A percentile compares a stretch with the other conserved stretches of the same genome.
phyloP scores from a whole-genome alignment of 177 flowering plant species.

The Vitis hybrid region DNA sequence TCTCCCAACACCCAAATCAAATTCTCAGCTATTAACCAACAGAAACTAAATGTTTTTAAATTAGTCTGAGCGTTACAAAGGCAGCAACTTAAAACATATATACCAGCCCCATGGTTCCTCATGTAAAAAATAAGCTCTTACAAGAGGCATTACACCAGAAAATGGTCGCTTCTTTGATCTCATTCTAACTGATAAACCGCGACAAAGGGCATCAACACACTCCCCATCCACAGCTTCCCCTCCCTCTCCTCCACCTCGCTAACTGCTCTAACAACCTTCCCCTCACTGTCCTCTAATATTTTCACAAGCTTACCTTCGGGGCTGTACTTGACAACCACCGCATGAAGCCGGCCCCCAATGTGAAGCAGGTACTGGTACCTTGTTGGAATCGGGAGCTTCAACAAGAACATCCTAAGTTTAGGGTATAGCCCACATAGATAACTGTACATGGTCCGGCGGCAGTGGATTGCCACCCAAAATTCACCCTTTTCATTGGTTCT shows the following conservation, averaged over 20 bases:
- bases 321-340: constrained; percentile 54
- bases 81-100: too few relatives aligned
- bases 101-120: too few relatives aligned
- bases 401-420: constrained; percentile 44
- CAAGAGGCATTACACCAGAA: too few relatives aligned
- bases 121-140: too few relatives aligned
- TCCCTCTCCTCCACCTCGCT: constrained; percentile 86
- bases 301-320: constrained; percentile 71
- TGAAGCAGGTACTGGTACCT: constrained; percentile 50
- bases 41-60: too few relatives aligned
- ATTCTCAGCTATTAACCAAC: too few relatives aligned
- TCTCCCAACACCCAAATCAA: too few relatives aligned
- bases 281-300: constrained; percentile 74
- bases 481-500: constrained; percentile 82
- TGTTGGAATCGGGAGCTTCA: constrained; percentile 72
- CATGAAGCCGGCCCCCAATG: constrained; percentile 49
- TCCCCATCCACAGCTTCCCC: constrained; percentile 84
- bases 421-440: constrained; percentile 44
- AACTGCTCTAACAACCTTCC: constrained; percentile 71
- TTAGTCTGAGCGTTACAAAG: too few relatives aligned
- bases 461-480: constrained; percentile 91
- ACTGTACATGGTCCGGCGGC: constrained; percentile 43
- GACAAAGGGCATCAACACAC: constrained; percentile 68
- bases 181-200: constrained; percentile 51
- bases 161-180: too few relatives aligned